Percentiles rank a stretch among this genome's conserved stretches.
These are phyloP conservation scores for Pythium inflatum DNA, from an alignment of 352 stramenopile species.

Conservation along the genomic window DNA sequence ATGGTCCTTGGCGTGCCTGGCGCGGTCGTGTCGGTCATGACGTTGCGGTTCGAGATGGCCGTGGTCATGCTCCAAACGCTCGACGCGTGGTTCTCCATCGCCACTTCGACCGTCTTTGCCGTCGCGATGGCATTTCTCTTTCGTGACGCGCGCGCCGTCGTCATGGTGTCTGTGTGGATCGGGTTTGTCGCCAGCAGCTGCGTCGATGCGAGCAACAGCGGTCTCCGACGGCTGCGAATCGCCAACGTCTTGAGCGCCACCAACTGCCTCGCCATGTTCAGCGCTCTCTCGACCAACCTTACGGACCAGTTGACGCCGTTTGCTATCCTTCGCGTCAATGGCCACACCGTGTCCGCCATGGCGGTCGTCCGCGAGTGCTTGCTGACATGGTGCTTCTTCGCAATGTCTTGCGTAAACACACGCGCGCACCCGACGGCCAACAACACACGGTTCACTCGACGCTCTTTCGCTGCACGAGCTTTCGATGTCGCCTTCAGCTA, in stretches of 20 bases:
- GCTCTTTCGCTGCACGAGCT: conserved; percentile 14
- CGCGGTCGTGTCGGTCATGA: neutral
- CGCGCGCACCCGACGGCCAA: neutral
- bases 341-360: neutral
- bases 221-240: conserved; percentile 7
- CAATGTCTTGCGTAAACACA: conserved; percentile 14
- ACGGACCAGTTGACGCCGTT: conserved; percentile 10
- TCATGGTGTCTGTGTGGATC: neutral
- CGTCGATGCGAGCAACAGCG: conserved; percentile 19
- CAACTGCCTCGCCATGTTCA: neutral
- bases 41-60: conserved; percentile 45
- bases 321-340: conserved; percentile 8
- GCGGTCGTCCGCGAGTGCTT: conserved; percentile 18
- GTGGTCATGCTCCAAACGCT: conserved; percentile 40
- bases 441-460: neutral
- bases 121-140: neutral
- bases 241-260: neutral
- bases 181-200: conserved; percentile 12
- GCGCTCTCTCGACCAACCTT: neutral
- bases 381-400: neutral
- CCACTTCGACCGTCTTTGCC: conserved; percentile 1
- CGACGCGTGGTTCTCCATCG: conserved; percentile 49
- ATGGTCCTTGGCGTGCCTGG: neutral
- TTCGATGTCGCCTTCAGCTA: conserved; percentile 23
- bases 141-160: neutral